Evolutionary conservation across 1,284 basidiomycete genomes (phyloP), one percentile per base, ranked within the genome.

Genomic region (Leccinum solheimii): DNA sequence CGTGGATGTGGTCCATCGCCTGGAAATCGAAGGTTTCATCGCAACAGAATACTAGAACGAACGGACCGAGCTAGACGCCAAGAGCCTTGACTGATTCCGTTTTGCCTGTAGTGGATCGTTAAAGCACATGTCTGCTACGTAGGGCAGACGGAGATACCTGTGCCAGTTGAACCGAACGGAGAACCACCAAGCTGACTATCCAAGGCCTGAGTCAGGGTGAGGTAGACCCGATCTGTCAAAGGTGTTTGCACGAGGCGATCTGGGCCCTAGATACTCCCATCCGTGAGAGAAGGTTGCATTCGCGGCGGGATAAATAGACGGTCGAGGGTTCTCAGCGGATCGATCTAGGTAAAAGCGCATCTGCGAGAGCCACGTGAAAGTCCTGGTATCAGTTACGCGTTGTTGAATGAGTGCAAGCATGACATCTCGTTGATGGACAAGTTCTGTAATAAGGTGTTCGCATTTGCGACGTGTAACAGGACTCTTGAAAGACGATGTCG

Each of bases 21-120:
- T 98, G 95, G 83, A 98, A 98, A 78, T 99, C 98, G 76, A 99
- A 99, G 0, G 94, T 98, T 77, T 99, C 97, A 77, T 99, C 97
- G 73, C 97, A 99, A 75, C 97, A 99, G 81, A 99, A 99, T 34
- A 99, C 97, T 55, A 99, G 82, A 19, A 99, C 97, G 72, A 99
- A 98, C 53, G 96, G 90, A 55, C 97, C 97, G 7, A 99, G 87
- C 72, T 98, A 96, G 1, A 98, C 94, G 60, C 97, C 97, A 27
- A 99, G 88, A 1, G 97, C 97, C 77, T 99, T 99, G 74, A 99
- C 97, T 0, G 97, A 99, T 77, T 99, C 97, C 0, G 97, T 99
- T 82, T 99, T 99, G 34, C 94, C 94, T 91, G 65, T 14, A 59
- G 38, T 40, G 14, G 21, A 59, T 40, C 9, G 60, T 67, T 38